Evolutionary conservation across 2,329 filamentous ascomycete genomes (phyloP), one percentile per base, ranked within the genome.

Genomic region (Coniochaeta prunicola): DNA sequence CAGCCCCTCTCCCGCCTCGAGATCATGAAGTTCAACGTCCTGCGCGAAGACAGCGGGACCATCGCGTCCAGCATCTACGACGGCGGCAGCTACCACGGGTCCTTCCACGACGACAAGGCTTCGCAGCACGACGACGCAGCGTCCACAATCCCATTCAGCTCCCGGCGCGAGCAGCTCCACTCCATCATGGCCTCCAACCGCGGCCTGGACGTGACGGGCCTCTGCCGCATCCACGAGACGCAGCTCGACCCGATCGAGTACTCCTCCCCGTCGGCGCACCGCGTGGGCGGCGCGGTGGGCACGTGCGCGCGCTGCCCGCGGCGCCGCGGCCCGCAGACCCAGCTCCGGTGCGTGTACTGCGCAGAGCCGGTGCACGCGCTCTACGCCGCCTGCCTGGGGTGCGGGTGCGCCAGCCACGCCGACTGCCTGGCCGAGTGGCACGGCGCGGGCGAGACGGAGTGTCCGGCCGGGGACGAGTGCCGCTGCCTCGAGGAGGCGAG

Each of bases 21-120:
- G 67, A 81, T 89, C 30, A 78, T 89, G 72, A 89, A 89, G 66
- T 89, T 88, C 66, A 88, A 88, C 62, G 79, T 83, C 4, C 73
- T 88, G 40, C 80, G 80, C 58, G 80, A 82, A 28, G 76, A 79
- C 54, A 69, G 68, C 21, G 61, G 57, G 19, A 48, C 62, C 4
- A 53, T n/a, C 2, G 31, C 21, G 4, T 38, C 28, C 30, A 53
- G 48, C 5, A 65, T 68, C 1, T 69, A 68, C 31, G 59, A 61
- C 4, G 70, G 73, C 24, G 66, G 64, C 48, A 72, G 68, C 61
- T 70, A 72, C 53, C 68, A 73, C 50, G 72, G 74, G 17, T 55
- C 65, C 71, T 57, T 73, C 50, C 68, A 67, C 38, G 73, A 71
- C 42, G 70, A 67, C 10, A 69, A 73, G 19, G 17, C 24, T 1